Conservation (phyloP, 306 rosid genomes). For the Prunus campanulata region DNA sequence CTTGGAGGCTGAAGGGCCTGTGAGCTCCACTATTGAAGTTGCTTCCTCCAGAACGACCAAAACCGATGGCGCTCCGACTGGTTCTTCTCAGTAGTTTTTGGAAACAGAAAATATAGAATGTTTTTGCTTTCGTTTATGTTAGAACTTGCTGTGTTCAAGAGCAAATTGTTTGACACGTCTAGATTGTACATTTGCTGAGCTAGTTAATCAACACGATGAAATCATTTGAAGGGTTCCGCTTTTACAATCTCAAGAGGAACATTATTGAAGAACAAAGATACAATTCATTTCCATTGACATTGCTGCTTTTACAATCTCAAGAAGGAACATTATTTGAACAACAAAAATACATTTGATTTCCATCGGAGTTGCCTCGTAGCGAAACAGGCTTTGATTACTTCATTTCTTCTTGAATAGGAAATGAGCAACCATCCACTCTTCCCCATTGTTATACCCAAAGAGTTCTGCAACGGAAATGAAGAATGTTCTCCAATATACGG, state of each 20-base stretch:
- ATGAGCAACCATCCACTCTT: constrained; percentile 90
- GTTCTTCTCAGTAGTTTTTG: not conserved
- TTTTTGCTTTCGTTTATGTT: too few relatives aligned
- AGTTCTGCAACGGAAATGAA: constrained; percentile 89
- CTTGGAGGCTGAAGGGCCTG: constrained; percentile 60
- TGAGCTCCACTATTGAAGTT: constrained; percentile 24
- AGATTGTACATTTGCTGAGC: not conserved
- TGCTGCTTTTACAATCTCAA: not conserved
- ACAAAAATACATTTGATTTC: not conserved
- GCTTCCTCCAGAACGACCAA: constrained; percentile 5
- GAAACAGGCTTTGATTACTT: constrained; percentile 10
- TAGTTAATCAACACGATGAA: not conserved
- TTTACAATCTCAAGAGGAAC: not conserved
- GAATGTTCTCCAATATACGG: constrained; percentile 91
- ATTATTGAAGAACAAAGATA: not conserved
- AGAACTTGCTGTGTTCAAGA: too few relatives aligned
- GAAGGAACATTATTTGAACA: not conserved
- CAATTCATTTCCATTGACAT: not conserved
- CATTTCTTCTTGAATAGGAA: constrained; percentile 74
- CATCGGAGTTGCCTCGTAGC: not conserved
- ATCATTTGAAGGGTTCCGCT: not conserved
- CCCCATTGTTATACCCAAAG: constrained; percentile 78
- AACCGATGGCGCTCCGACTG: not conserved
- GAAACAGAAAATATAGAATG: too few relatives aligned
- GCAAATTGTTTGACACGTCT: too few relatives aligned